These are phyloP conservation scores for Amauroascus niger DNA, from an alignment of 2,329 filamentous ascomycete species.

Conservation along the genomic window DNA sequence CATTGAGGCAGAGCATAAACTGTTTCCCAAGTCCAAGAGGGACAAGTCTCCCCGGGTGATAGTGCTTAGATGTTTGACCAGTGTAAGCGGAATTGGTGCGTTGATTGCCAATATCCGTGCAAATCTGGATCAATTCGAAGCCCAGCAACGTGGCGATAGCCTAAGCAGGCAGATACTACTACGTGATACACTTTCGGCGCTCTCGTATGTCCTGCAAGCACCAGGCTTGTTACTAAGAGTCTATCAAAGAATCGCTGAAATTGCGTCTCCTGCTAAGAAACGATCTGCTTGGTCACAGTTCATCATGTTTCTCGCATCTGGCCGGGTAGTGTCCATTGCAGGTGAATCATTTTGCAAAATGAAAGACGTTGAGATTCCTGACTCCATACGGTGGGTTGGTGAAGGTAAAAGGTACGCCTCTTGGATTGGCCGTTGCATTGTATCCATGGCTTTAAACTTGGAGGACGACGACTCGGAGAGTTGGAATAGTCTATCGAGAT, in stretches of 20 bases:
- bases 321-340: slow-evolving; percentile 48
- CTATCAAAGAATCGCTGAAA: slow-evolving; percentile 36
- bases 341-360: slow-evolving; percentile 46
- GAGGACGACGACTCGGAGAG: slow-evolving; percentile 26
- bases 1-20: slow-evolving; percentile 41
- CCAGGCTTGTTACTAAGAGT: slow-evolving; percentile 36
- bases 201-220: slow-evolving; percentile 36
- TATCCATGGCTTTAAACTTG: slow-evolving; percentile 35
- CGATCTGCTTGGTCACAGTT: slow-evolving; percentile 55
- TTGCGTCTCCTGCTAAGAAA: slow-evolving; percentile 37
- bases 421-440: slow-evolving; percentile 63
- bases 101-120: slow-evolving; percentile 58
- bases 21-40: slow-evolving; percentile 12
- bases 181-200: slow-evolving; percentile 29
- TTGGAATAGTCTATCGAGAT: slow-evolving; percentile 33
- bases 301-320: slow-evolving; percentile 49
- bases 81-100: slow-evolving; percentile 68
- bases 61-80: slow-evolving; percentile 58
- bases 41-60: slow-evolving; percentile 30
- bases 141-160: slow-evolving; percentile 25
- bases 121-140: slow-evolving; percentile 37
- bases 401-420: slow-evolving; percentile 54
- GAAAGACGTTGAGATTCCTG: slow-evolving; percentile 23
- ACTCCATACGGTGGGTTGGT: slow-evolving; percentile 49
- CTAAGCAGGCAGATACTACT: slow-evolving; percentile 29